Base-by-base conservation (phyloP, 495 filamentous ascomycete species). In the Aspergillus panamensis region DNA sequence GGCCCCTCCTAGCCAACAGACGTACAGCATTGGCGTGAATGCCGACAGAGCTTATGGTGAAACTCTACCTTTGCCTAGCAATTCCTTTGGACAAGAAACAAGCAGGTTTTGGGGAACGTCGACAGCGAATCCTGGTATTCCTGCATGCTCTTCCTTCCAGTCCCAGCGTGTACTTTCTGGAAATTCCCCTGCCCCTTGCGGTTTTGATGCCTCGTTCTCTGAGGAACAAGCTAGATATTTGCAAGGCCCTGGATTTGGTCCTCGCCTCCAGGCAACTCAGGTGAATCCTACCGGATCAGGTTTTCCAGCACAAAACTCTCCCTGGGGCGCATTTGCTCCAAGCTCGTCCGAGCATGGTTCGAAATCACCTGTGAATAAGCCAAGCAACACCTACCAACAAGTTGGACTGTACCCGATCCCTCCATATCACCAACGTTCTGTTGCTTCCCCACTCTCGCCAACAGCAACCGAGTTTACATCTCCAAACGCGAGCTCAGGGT, bases 371-470 rank as follows among this genome's bases (percentile, higher is more conserved):
- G 47, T 61, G 8, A 72, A 71, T 62, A 72, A 71, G 55, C 72
- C 69, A 32, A 73, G 66, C 37, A 68, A 72, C 57, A 53, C 69
- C 40, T 77, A 76, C 51, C 75, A 76, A 49, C 63, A 74, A 51
- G 71, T 82, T 56, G 80, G 79, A 39, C 59, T 82, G 55, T 86
- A 84, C 66, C 70, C 78, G 12, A 64, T 72, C 60, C 70, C 70
- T 43, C 62, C 80, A 25, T 95, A 90, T 69, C 84, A 85, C 54
- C 82, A 87, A 60, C 84, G 83, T 43, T 82, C 89, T 32, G 84
- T 89, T 61, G 87, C 91, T 35, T 90, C 91, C 29, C 80, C 89
- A 5, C 82, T 97, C 17, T 96, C 92, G 14, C 89, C 93, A 4
- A 86, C 89, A 49, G 91, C 92, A 29, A 82, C 82, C 19, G 91